Base-by-base conservation (phyloP, 2,329 filamentous ascomycete species). In the Hymenoscyphus occultus region DNA sequence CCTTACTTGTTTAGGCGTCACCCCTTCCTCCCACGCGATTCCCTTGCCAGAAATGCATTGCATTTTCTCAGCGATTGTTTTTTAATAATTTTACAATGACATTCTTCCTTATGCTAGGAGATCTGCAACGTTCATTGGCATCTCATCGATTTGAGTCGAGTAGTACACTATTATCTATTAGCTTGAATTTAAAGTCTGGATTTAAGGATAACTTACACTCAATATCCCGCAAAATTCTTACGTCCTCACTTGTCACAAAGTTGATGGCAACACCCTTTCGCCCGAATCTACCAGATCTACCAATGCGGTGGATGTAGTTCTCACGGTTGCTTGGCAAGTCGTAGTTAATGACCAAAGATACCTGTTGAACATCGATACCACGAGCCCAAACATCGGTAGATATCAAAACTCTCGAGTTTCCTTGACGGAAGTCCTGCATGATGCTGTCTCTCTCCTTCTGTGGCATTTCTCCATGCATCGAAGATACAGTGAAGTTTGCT, bases 261-360 rank as follows among this genome's bases (percentile, higher is more conserved):
- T 99, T 99, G 88, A 99, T 99, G 77, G 95, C 95, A 80, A 99
- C 95, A 90, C 95, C 95, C 90, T 99, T 99, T 82, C 95, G 93
- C 82, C 95, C 95, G 85, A 99, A 99, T 86, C 95, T 93, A 84
- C 95, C 95, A 84, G 93, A 93, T 89, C 95, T 94, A 87, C 95
- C 95, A 78, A 99, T 99, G 80, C 95, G 91, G 84, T 99, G 95
- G 78, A 99, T 99, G 88, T 99, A 99, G 88, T 98, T 99, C 86
- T 99, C 95, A 77, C 94, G 93, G 88, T 98, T 98, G 82, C 93
- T 92, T 73, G 95, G 95, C 64, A 99, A 86, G 80, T 99, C 95
- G 84, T 99, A 99, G 90, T 99, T 99, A 88, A 99, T 99, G 84
- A 99, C 95, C 79, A 99, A 86, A 67, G 94, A 97, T 69, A 99